Evolutionary conservation across 768 basidiomycete species (phyloP).

Genomic region (Arthromyces matolae): DNA sequence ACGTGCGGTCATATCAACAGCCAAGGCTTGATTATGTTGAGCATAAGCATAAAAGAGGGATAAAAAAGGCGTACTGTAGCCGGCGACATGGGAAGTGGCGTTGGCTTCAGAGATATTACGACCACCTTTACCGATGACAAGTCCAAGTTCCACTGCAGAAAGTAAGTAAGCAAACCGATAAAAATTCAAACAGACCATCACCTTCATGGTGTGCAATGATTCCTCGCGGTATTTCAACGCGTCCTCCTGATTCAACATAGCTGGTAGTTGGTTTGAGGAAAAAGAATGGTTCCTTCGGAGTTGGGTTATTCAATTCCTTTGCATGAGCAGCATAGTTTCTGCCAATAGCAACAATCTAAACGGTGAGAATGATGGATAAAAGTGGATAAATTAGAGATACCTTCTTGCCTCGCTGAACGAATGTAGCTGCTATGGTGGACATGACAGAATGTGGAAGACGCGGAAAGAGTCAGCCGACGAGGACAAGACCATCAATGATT

Average conservation of each 20-base stretch:
- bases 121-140: constrained; percentile 89
- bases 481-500: constrained; percentile 10
- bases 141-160: constrained; percentile 82
- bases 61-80: constrained; percentile 65
- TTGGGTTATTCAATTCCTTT: constrained; percentile 85
- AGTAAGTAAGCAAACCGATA: neutral
- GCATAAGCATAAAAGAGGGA: neutral
- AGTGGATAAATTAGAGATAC: constrained; percentile 14
- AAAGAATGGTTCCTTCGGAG: constrained; percentile 96
- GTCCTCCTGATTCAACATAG: constrained; percentile 74
- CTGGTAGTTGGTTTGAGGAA: constrained; percentile 96
- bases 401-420: constrained; percentile 37
- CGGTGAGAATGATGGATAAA: neutral
- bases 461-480: constrained; percentile 6
- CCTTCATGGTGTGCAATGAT: constrained; percentile 91
- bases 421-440: constrained; percentile 25
- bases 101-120: constrained; percentile 73
- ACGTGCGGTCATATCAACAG: constrained; percentile 94
- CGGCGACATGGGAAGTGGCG: constrained; percentile 80
- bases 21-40: constrained; percentile 59
- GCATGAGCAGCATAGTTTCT: constrained; percentile 91
- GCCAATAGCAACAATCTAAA: constrained; percentile 90
- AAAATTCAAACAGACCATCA: constrained; percentile 22
- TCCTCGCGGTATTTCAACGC: constrained; percentile 82
- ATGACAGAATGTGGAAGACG: constrained; percentile 4